Base-by-base conservation (phyloP, 1,139 yeast species). In the Suhomyces anneliseae region DNA sequence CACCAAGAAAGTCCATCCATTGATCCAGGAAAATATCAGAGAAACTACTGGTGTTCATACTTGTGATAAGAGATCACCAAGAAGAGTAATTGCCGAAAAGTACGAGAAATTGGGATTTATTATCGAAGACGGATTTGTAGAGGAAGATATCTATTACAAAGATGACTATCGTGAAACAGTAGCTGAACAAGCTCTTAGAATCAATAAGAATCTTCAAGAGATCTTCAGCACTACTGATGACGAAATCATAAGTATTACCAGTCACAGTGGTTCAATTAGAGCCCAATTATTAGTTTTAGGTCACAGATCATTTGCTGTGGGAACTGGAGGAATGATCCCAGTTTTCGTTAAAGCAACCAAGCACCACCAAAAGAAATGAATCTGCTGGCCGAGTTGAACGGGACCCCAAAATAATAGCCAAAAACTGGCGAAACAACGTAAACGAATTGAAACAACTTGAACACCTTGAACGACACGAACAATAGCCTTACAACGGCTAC, bases 321-420 rank as follows among this genome's bases (percentile, higher is more conserved):
- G 76, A 8, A 73, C 78, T 6, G 78, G 78, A 10, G 78, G 78
- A 7, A 64, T 73, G 66, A 66, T 73, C 34, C 78, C 78, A 0
- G 77, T 73, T 10, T 65, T 71, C 49, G 77, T 73, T 2, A 68
- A 68, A 50, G 78, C 66, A 6, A 55, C 59, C 7, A 42, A 29
- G 32, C 32, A 29, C 32, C 32, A 29, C 11, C 9, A 29, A 9
- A 29, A 29, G 32, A 29, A 29, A 9, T 29, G n/a, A 11, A 19
- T 6, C 6, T 19, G 24, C 24, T 19, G 24, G 24, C 6, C 4
- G 6, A 19, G 24, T 19, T 19, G 24, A 19, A 19, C 6, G 24
- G 24, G 24, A 6, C 4, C 24, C 24, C 24, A 3, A 19, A 19
- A 4, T 6, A 19, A 19, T 19, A 19, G 4, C 6, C 24, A 19